Conservation (phyloP, 2,329 filamentous ascomycete species). For the Ambrosiella xylebori region DNA sequence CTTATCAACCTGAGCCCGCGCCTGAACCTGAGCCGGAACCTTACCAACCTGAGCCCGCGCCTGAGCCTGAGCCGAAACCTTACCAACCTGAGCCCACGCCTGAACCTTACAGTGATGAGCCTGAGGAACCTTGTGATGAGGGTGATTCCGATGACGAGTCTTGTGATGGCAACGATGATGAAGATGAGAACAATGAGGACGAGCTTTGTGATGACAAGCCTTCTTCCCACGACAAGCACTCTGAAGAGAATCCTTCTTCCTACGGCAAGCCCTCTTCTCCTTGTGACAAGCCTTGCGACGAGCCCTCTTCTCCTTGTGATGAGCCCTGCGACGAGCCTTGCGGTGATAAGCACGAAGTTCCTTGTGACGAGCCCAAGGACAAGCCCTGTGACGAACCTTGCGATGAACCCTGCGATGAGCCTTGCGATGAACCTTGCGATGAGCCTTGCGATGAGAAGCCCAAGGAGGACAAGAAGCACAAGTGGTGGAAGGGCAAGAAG, state of each 20-base stretch:
- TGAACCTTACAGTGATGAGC: conserved; percentile 5
- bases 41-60: background rate
- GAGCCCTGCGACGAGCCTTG: conserved; percentile 6
- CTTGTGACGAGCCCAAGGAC: background rate
- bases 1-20: conserved; percentile 4
- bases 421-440: conserved; percentile 1
- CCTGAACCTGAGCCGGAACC: background rate
- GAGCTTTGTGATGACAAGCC: no score
- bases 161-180: no score
- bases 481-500: conserved; percentile 13
- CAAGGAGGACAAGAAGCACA: conserved; percentile 14
- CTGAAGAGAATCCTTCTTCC: background rate
- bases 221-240: no score
- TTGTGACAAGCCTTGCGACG: conserved; percentile 4
- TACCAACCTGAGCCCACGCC: background rate
- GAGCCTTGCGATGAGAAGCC: conserved; percentile 7
- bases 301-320: conserved; percentile 1
- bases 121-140: conserved; percentile 4
- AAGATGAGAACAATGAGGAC: no score
- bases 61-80: background rate
- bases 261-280: background rate
- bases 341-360: conserved; percentile 1
- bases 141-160: background rate
- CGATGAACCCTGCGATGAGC: conserved; percentile 1
- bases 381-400: conserved; percentile 1